phyloP scores from a whole-genome alignment of 176 grass and related monocot genomes.

The Poa pratensis region DNA sequence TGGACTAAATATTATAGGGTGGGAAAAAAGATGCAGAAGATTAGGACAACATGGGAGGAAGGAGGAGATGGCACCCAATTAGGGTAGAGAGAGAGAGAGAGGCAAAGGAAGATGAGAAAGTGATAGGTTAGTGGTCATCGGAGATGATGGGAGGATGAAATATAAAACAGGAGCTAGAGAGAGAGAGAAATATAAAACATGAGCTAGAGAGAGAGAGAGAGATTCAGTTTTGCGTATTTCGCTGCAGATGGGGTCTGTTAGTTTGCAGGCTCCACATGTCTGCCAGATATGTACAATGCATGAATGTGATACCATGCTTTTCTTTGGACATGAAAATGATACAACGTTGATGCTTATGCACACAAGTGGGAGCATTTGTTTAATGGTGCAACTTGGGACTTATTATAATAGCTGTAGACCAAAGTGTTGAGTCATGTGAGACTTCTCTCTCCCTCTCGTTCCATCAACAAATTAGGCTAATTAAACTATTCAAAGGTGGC shows the following conservation, averaged over 20 bases:
- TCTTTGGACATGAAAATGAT: conserved; percentile 40
- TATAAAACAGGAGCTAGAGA: conserved; percentile 43
- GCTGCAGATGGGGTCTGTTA: not conserved
- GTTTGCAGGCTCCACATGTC: not conserved
- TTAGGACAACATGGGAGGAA: conserved; percentile 9
- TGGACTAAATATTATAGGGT: conserved; percentile 30
- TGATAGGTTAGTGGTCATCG: conserved; percentile 53
- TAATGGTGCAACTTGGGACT: conserved; percentile 50
- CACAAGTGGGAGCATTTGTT: conserved; percentile 56
- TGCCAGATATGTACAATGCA: not conserved
- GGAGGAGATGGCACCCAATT: not conserved
- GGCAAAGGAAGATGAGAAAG: conserved; percentile 39
- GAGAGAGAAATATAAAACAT: not conserved
- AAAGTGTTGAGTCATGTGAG: conserved; percentile 51
- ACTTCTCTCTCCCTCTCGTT: conserved; percentile 30
- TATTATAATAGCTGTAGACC: conserved; percentile 52
- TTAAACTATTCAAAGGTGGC: conserved; percentile 44
- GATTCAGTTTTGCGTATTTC: not conserved
- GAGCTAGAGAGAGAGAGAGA: conserved; percentile 15
- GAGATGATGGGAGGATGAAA: conserved; percentile 44
- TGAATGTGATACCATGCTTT: conserved; percentile 33
- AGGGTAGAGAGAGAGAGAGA: conserved; percentile 27
- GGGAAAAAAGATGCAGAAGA: not conserved
- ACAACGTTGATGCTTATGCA: conserved; percentile 59
- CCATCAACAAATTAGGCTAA: not conserved